Percentiles rank a stretch among this genome's conserved stretches.
These are phyloP conservation scores for Vitis labrusca DNA, from an alignment of 164 flowering plant species.

Conservation along the genomic window DNA sequence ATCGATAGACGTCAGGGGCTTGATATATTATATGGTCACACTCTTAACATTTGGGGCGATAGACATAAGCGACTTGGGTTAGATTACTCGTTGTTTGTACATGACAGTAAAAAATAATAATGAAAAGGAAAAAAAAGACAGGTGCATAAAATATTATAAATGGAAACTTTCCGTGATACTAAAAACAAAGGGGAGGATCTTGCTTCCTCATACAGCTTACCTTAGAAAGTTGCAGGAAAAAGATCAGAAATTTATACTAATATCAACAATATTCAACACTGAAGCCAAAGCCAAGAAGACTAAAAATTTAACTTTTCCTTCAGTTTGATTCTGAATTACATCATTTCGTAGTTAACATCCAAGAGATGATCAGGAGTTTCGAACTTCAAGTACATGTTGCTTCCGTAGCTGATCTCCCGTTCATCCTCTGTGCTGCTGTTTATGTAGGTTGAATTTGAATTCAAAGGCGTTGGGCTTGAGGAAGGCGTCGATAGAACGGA, in stretches of 20 bases:
- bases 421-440: constrained; percentile 48
- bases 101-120: too few species aligned
- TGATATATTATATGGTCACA: too few species aligned
- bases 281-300: background rate
- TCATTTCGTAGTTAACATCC: constrained; percentile 38
- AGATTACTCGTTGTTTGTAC: too few species aligned
- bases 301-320: background rate
- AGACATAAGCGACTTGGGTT: too few species aligned
- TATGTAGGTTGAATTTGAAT: constrained; percentile 43
- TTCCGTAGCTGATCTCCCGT: constrained; percentile 52
- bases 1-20: too few species aligned
- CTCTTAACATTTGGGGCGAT: too few species aligned
- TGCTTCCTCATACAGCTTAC: constrained; percentile 11
- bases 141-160: constrained; percentile 6
- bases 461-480: constrained; percentile 55
- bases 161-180: constrained; percentile 6
- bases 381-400: constrained; percentile 45
- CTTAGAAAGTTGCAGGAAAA: constrained; percentile 1
- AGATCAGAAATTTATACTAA: constrained; percentile 15
- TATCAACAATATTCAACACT: constrained; percentile 13
- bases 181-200: background rate
- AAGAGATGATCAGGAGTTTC: constrained; percentile 45
- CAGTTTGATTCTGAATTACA: constrained; percentile 32
- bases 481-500: constrained; percentile 60
- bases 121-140: background rate